Base-by-base conservation (phyloP, 2,329 filamentous ascomycete species). In the Hirsutella rhossiliensis region DNA sequence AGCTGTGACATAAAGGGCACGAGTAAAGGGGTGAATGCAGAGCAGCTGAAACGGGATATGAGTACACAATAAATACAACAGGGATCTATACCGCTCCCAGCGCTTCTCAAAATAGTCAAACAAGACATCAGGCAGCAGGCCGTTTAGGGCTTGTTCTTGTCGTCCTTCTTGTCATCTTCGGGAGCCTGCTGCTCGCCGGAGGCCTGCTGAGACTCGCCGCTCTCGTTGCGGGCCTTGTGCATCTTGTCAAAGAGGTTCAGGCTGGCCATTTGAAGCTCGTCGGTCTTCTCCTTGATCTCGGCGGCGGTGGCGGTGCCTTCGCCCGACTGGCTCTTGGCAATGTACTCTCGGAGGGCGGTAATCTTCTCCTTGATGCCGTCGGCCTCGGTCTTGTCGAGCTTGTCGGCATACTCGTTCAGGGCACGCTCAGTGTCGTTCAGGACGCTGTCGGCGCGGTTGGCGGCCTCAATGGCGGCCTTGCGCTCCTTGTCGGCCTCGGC, bases 161-260 rank as follows among this genome's bases (percentile, higher is more conserved):
- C 78, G 52, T 73, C 76, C 79, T 88, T 88, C 76, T 85, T 85
- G 72, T 88, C 80, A 53, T 74, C 80, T 63, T 85, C 80, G 48
- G 75, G 59, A 57, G 68, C 65, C 67, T 69, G 61, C 62, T 72
- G 66, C 57, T 69, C 56, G 63, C 58, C 65, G 54, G 56, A 67
- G 56, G 62, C 52, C 59, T 76, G 68, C 62, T 77, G 67, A 62
- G 73, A 67, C 47, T 57, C 52, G 60, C 72, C 65, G 56, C 73
- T 73, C 72, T 89, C 84, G 55, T 70, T 66, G 57, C 87, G 83
- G 55, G 90, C 87, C 78, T 94, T 94, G 85, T 98, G 90, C 87
- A 98, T 95, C 84, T 97, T 96, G 75, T 97, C 92, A 68, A 98
- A 97, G 61, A 97, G 82, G 72, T 86, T 94, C 71, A 98, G 75